Evolutionary conservation across 352 stramenopile genomes (phyloP), one percentile per base, ranked within the genome.

Genomic region (Globisporangium heterothallicum): DNA sequence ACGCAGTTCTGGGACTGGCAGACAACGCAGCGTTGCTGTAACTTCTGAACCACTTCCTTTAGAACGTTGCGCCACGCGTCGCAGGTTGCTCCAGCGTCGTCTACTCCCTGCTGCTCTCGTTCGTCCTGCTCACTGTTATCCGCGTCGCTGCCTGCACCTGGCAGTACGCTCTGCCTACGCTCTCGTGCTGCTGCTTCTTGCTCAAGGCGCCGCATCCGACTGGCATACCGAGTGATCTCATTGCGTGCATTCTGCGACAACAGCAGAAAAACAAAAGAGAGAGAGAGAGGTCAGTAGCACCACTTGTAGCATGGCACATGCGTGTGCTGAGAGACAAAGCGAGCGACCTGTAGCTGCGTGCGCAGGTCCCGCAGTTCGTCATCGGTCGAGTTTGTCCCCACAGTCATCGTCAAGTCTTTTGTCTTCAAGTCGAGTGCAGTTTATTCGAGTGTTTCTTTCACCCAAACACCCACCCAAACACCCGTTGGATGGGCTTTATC

Each of bases 151-250:
- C 22, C 29, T 19, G 27, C n/a, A n/a, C 10, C n/a, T 32, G 30
- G n/a, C n/a, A n/a, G n/a, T n/a, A n/a, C n/a, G 32, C 10, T 7
- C 30, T 24, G 32, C n/a, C 6, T 49, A 41, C 46, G 19, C 53
- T 50, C 29, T 61, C 42, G 16, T 38, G 41, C 24, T 56, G 40
- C 29, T 62, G 51, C 40, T 67, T 56, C 26, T 59, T 50, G 61
- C 43, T 68, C 44, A 8, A 73, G 54, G 0, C 35, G 58, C 18
- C 57, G 45, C 16, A 69, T 53, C 18, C 53, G 61, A 22, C 61
- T 59, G 9, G 54, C 61, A 32, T 60, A 67, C 12, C 53, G 48
- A 22, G 49, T 67, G 45, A 62, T 49, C 29, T 70, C 61, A 24
- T 70, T 62, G 42, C 45, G 58, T 1, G 58, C 57, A 18, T 46